A percentile compares a stretch with the other conserved stretches of the same genome.
Conservation (phyloP, 2,329 filamentous ascomycete genomes). For the Pestalotiopsis sp. region DNA sequence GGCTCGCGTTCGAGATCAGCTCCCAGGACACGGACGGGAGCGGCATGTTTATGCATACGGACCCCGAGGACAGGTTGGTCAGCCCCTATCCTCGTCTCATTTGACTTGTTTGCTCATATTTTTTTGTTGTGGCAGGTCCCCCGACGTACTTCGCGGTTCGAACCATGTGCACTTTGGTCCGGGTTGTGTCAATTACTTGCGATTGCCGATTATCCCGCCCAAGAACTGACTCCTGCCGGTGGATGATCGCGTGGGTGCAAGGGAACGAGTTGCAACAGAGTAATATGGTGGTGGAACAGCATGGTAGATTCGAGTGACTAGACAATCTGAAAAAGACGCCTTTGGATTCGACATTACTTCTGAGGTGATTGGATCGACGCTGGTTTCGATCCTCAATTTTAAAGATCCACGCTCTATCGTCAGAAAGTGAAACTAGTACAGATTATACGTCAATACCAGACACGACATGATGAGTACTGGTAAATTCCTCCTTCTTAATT, state of each 20-base stretch:
- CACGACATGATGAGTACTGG: too few species aligned
- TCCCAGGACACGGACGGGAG: conserved; percentile 53
- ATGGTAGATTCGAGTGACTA: not conserved
- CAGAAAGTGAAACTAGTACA: too few species aligned
- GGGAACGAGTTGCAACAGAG: not conserved
- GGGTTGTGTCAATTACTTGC: not conserved
- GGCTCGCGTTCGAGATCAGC: conserved; percentile 48
- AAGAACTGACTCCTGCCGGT: not conserved
- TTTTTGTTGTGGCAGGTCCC: not conserved
- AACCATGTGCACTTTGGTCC: not conserved
- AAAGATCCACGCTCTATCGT: too few species aligned
- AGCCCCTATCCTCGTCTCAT: not conserved
- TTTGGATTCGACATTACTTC: too few species aligned
- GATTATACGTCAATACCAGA: too few species aligned
- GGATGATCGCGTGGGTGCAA: not conserved
- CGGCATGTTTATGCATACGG: conserved; percentile 50
- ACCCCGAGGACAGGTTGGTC: conserved; percentile 41
- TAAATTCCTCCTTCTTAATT: too few species aligned
- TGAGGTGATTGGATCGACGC: too few species aligned
- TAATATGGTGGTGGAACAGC: not conserved
- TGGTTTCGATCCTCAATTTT: too few species aligned
- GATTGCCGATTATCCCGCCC: not conserved
- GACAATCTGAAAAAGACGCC: too few species aligned
- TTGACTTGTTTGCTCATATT: not conserved
- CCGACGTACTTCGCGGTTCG: not conserved